Conservation (phyloP, 805 yeast species). For the baker's yeast (Saccharomyces cerevisiae) region DNA sequence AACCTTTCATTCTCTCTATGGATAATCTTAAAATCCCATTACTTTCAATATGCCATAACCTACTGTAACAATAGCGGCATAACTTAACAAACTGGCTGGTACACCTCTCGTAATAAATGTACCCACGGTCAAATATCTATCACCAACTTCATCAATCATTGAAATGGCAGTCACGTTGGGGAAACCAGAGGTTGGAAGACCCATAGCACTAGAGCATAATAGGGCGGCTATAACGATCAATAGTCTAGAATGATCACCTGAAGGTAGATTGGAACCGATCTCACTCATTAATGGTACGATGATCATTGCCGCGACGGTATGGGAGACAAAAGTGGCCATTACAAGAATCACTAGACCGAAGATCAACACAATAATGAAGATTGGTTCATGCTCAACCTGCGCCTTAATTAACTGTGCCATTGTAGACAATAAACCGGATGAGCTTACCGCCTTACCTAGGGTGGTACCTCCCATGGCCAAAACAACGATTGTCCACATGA, state of each 20-base stretch:
- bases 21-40: conserved; percentile 36
- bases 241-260: conserved; percentile 76
- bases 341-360: conserved; percentile 76
- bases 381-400: conserved; percentile 55
- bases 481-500: conserved; percentile 92
- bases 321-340: conserved; percentile 92
- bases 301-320: conserved; percentile 93
- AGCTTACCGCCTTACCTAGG: conserved; percentile 87
- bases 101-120: conserved; percentile 87
- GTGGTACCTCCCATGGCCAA: conserved; percentile 98
- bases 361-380: conserved; percentile 64
- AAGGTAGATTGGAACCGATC: conserved; percentile 65
- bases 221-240: conserved; percentile 57
- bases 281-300: conserved; percentile 84
- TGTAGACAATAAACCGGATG: conserved; percentile 75
- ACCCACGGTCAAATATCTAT: conserved; percentile 77
- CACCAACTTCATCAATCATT: conserved; percentile 85
- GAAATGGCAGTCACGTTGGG: conserved; percentile 97
- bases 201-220: conserved; percentile 93
- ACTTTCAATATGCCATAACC: conserved; percentile 69
- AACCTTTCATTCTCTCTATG: not conserved
- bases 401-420: conserved; percentile 65
- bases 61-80: conserved; percentile 60
- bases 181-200: conserved; percentile 93
- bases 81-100: conserved; percentile 74